phyloP scores from a whole-genome alignment of 176 grass and related monocot species.

The barley (Hordeum vulgare) region MorexV3_pseudomolecules_assembly NC_058519.1:148698769-148699268 shows the following conservation, averaged over 20 bases:
- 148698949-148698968: constrained; percentile 81
- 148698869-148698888: constrained; percentile 53
- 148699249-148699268: not conserved
- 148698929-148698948: constrained; percentile 66
- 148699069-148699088: constrained; percentile 79
- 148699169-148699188: constrained; percentile 94
- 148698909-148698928: constrained; percentile 67
- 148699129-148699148: constrained; percentile 97
- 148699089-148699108: constrained; percentile 97
- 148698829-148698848: constrained; percentile 40
- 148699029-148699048: not conserved
- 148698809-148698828: constrained; percentile 16
- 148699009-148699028: not conserved
- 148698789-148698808: constrained; percentile 14
- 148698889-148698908: constrained; percentile 65
- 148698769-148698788: constrained; percentile 33
- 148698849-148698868: constrained; percentile 81
- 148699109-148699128: constrained; percentile 84
- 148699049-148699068: not conserved
- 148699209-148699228: constrained; percentile 99
- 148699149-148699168: constrained; percentile 98
- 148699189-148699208: constrained; percentile 94
- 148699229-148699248: constrained; percentile 54
- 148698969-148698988: constrained; percentile 41
- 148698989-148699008: constrained; percentile 27